Percentiles rank a stretch among this genome's conserved stretches.
These are phyloP conservation scores for Candida mattraensis DNA, from an alignment of 805 yeast species.

Conservation along the genomic window DNA sequence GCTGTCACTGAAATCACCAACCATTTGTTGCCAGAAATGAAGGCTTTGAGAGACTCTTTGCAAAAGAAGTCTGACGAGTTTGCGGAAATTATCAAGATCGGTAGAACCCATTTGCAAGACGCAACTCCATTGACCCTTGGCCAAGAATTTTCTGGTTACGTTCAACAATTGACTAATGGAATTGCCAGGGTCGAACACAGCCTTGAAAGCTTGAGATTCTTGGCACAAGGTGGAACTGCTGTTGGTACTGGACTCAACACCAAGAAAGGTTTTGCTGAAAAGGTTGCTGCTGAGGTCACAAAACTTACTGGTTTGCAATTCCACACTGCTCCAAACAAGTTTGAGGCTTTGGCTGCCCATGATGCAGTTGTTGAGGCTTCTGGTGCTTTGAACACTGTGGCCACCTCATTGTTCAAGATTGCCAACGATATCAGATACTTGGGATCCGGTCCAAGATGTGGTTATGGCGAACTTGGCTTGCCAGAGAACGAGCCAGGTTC, in stretches of 20 bases:
- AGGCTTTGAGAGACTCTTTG: conserved; percentile 74
- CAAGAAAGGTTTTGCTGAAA: conserved; percentile 81
- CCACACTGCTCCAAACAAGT: conserved; percentile 96
- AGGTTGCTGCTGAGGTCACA: conserved; percentile 83
- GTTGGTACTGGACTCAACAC: conserved; percentile 99
- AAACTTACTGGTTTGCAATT: conserved; percentile 86
- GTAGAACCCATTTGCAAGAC: conserved; percentile 98
- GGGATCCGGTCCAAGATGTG: conserved; percentile 99
- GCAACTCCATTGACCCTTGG: conserved; percentile 98
- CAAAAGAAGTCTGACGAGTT: conserved; percentile 80
- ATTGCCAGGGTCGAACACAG: conserved; percentile 78
- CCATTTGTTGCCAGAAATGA: conserved; percentile 77
- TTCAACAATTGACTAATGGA: conserved; percentile 89
- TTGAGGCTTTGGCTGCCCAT: conserved; percentile 98
- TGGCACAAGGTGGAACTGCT: conserved; percentile 99
- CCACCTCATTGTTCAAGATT: conserved; percentile 90
- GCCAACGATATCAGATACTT: conserved; percentile 98
- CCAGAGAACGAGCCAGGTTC: conserved; percentile 99
- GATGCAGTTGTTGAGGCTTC: conserved; percentile 98
- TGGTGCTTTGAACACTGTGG: conserved; percentile 95
- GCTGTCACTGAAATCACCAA: conserved; percentile 86
- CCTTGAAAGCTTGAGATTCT: conserved; percentile 71
- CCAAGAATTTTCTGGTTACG: conserved; percentile 97
- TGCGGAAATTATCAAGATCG: conserved; percentile 88
- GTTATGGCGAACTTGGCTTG: conserved; percentile 91